Evolutionary conservation across 2,329 filamentous ascomycete genomes (phyloP), one percentile per base, ranked within the genome.

Genomic region (Aureobasidium melanogenum): DNA sequence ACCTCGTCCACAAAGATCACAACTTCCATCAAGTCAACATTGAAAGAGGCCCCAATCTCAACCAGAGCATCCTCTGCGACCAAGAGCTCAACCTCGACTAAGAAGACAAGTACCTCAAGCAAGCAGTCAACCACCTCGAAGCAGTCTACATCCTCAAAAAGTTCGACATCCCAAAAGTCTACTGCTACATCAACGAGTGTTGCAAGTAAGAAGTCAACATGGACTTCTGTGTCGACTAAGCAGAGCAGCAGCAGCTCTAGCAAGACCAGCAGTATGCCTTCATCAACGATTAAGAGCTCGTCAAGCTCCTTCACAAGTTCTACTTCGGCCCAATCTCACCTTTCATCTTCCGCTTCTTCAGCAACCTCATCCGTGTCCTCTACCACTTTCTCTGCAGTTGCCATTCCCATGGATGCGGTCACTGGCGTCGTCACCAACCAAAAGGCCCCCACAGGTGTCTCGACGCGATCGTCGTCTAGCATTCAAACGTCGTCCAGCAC

Each of bases 51-150:
- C 12, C 34, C 41, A 5, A 28, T 59, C 15, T 38, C 44, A 12
- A 28, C 43, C 7, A 59, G 26, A 24, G 22, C 43, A 34, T 50
- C 55, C 6, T 48, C 56, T 26, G 43, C 56, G 9, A 24, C 15
- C 32, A 59, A 22, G 8, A 47, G 26, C 22, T 39, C 54, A 28
- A 19, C 44, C 7, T 60, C 56, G 3, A n/a, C 32, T 22, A 39
- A 47, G 22, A 58, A 58, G 55, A 22, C 54, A 44, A 57, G 39
- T 15, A 34, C 39, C 15, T 57, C 54, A 36, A 57, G n/a, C 41
- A 36, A 56, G 38, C 22, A 22, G 30, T 48, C 28, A n/a, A 34
- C 19, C 14, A 34, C 41, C 7, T 34, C 28, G 26, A 57, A 17
- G 15, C n/a, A 30, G 46, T 57, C 54, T 5, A 58, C 55, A 17